A percentile compares a stretch with the other conserved stretches of the same genome.
phyloP scores from a whole-genome alignment of 352 stramenopile genomes.

The Globisporangium canariense region DNA sequence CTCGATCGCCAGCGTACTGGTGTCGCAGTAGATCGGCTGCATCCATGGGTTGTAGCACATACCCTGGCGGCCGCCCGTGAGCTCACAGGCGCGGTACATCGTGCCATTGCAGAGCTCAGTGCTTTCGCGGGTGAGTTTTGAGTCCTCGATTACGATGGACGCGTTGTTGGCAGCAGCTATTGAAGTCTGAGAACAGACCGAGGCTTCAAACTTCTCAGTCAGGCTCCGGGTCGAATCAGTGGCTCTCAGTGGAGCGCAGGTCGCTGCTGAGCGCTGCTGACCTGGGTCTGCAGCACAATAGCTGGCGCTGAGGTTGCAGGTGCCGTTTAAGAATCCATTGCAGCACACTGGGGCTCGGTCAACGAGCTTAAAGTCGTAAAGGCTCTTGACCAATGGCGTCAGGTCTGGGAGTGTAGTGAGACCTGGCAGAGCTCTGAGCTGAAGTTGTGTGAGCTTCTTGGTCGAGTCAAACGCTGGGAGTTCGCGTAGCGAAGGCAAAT shows the following conservation, averaged over 20 bases:
- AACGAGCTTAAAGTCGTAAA: conserved; percentile 17
- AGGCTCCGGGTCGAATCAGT: conserved; percentile 19
- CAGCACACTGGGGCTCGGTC: conserved; percentile 22
- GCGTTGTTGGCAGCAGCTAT: background rate
- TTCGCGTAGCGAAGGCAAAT: conserved; percentile 13
- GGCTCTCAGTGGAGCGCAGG: conserved; percentile 4
- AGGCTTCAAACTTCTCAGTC: conserved; percentile 19
- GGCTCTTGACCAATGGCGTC: conserved; percentile 7
- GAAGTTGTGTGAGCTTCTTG: conserved; percentile 10
- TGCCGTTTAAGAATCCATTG: conserved; percentile 25
- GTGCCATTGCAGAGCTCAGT: conserved; percentile 37
- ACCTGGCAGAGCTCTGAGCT: conserved; percentile 15
- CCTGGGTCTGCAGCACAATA: conserved; percentile 16
- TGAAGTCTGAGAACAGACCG: conserved; percentile 15
- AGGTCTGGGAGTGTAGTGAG: conserved; percentile 22
- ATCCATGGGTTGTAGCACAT: conserved; percentile 36
- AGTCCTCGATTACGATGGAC: conserved; percentile 15
- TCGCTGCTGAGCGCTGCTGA: background rate
- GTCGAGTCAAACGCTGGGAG: conserved; percentile 18
- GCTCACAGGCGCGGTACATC: conserved; percentile 32
- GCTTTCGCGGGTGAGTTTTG: conserved; percentile 11
- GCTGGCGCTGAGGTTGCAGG: conserved; percentile 24
- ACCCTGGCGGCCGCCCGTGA: conserved; percentile 10
- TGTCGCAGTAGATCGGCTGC: conserved; percentile 28
- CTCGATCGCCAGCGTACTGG: conserved; percentile 17